Base-by-base conservation (phyloP, 2,329 filamentous ascomycete species). In the Talaromyces funiculosus region DNA sequence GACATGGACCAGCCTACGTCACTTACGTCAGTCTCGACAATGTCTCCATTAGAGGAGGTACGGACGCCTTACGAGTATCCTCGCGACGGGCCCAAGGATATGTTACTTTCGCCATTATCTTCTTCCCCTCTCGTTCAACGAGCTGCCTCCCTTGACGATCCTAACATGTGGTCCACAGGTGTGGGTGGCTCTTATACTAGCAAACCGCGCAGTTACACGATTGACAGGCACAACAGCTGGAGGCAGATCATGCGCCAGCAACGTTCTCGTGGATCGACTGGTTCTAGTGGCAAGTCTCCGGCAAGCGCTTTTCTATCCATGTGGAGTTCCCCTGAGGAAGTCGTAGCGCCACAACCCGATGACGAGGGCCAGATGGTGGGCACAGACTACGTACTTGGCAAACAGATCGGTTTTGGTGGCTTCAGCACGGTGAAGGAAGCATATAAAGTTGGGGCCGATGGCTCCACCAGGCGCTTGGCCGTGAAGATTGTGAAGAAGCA, bases 351-450 rank as follows among this genome's bases (percentile, higher is more conserved):
- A 67, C 78, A 85, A 62, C 85, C 84, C 12, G 86, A 89, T 67
- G 84, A 86, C 53, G 86, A 88, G 74, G 86, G 86, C 3, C 85
- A 88, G 69, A 82, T 86, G 62, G 83, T 89, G 51, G 86, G 85
- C 43, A 80, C 82, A 57, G 84, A 86, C 64, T 89, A 88, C 70
- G 84, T 89, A 33, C 82, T 89, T 56, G 86, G 86, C 53, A 85
- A 86, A 64, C 82, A 85, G 62, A 84, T 89, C 62, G 86, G 84
- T 3, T 83, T 79, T 63, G 86, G 86, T 26, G 86, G 86, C 3
- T 88, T 88, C 71, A 87, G 85, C 64, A 78, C 83, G 1, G 84
- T 89, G 35, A 87, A 86, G 67, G 86, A 89, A 72, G 85, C 86
- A 7, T 85, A 80, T 62, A 87, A 85, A 59, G 81, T 88, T 49